Evolutionary conservation across 768 basidiomycete species (phyloP), one percentile per base, ranked within the genome.

Genomic region (Flagelloscypha sp.): DNA sequence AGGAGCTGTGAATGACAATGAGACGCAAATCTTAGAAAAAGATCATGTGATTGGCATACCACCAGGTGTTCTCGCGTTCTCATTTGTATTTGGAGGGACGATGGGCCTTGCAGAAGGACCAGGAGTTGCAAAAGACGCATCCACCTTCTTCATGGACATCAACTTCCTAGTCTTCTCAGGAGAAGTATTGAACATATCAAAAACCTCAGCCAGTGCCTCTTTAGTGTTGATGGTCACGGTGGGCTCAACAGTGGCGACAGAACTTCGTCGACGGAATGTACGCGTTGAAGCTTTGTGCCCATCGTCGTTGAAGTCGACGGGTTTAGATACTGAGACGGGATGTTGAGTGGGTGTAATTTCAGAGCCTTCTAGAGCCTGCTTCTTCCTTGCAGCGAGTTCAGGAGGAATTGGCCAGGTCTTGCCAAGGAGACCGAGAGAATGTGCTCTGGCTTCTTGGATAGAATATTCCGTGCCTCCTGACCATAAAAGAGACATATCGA

Each of bases 161-260:
- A 68, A 56, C 33, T 70, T 74, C 29, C 68, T 66, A 0, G 80
- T 80, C 59, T 79, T 85, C 42, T 86, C 84, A 2, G 85, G 85
- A 7, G 84, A 87, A n/a, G n/a, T n/a, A 54, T 95, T 94, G 54
- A 92, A 98, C 83, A 98, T 90, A 35, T 81, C 84, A 59, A 93
- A 90, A 27, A 98, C 89, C 50, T 97, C 90, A 9, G 77, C 84
- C 22, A 95, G 68, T 3, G 95, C 95, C 44, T 89, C 87, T 55
- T 90, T 93, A 19, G 95, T 99, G 54, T 95, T 95, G 48, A 98
- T 89, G 1, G 95, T 99, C 5, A 98, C 81, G 0, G 87, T 89
- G 4, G 86, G 84, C 54, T 89, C 86, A 11, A 63, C 66, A 11
- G 57, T 68, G 19, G 56, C 59, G 25, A 63, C 52, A 21, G 70